phyloP scores from a whole-genome alignment of 179 eudicot species.

The Gypsophila paniculata region DNA sequence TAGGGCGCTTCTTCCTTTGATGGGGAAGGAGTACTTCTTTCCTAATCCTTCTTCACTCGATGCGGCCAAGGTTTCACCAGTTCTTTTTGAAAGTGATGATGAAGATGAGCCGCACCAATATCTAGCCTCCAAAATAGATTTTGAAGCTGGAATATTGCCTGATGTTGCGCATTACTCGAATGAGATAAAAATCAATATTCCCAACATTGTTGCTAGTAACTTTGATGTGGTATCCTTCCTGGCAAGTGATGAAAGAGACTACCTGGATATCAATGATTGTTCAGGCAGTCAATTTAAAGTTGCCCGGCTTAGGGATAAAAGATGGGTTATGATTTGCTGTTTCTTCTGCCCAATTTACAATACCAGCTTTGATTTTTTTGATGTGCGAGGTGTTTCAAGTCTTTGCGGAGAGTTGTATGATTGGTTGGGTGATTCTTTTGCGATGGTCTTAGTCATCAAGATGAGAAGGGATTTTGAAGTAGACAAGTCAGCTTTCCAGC shows the following conservation, averaged over 20 bases:
- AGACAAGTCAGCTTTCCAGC: background rate
- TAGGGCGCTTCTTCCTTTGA: background rate
- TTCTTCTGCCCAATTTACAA: background rate
- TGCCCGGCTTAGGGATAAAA: background rate
- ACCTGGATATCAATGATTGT: background rate
- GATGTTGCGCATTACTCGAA: background rate
- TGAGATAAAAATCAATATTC: background rate
- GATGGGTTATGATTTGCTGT: background rate
- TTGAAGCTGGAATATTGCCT: background rate
- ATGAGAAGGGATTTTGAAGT: background rate
- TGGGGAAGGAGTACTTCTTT: background rate
- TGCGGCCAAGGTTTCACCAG: background rate
- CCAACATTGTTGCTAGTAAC: background rate
- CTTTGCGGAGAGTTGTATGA: background rate
- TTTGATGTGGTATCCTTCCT: background rate
- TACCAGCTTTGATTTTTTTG: background rate
- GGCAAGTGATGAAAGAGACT: background rate
- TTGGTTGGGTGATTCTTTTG: background rate
- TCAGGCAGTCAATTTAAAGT: background rate
- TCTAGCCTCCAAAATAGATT: background rate
- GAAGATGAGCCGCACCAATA: background rate
- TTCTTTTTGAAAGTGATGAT: background rate
- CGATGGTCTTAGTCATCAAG: background rate
- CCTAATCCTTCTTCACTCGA: background rate
- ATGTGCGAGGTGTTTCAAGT: background rate